Percentiles rank a stretch among this genome's conserved stretches.
These are phyloP conservation scores for Penicillium psychrosexuale DNA, from an alignment of 2,329 filamentous ascomycete genomes.

Conservation along the genomic window DNA sequence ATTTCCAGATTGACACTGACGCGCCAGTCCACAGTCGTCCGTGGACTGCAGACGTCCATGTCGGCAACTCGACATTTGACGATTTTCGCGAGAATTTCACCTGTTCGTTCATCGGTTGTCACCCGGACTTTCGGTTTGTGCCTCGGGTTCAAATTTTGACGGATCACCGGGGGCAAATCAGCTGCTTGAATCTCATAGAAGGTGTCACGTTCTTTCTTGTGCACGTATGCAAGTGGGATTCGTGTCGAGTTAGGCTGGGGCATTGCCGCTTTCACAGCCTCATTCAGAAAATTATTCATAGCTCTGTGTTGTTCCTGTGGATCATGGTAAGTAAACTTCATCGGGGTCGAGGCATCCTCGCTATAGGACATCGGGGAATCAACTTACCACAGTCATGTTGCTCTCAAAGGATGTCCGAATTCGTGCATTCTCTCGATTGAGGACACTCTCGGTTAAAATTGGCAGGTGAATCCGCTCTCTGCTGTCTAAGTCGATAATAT, in stretches of 20 bases:
- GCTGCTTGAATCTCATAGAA: constrained; percentile 72
- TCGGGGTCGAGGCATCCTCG: background rate
- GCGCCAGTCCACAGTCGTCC: constrained; percentile 78
- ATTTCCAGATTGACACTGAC: constrained; percentile 95
- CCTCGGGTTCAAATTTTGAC: constrained; percentile 57
- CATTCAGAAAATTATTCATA: constrained; percentile 83
- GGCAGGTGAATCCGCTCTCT: constrained; percentile 66
- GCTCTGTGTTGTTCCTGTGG: constrained; percentile 70
- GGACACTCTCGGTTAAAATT: constrained; percentile 67
- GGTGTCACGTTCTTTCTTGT: constrained; percentile 76
- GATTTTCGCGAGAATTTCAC: constrained; percentile 72
- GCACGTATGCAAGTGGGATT: constrained; percentile 66
- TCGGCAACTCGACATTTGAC: constrained; percentile 88
- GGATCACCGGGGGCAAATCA: constrained; percentile 63
- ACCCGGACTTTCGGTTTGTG: constrained; percentile 67
- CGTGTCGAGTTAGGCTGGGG: constrained; percentile 36
- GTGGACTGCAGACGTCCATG: constrained; percentile 79
- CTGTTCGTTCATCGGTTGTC: constrained; percentile 70
- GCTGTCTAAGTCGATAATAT: constrained; percentile 69
- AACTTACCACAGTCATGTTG: constrained; percentile 79
- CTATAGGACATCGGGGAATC: background rate
- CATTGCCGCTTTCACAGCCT: constrained; percentile 55
- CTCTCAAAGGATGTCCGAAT: constrained; percentile 70
- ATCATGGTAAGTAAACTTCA: constrained; percentile 17
- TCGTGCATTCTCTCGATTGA: constrained; percentile 55